Evolutionary conservation across 331 rosid genomes (phyloP).

Genomic region (Erythrophleum ivorense): DNA sequence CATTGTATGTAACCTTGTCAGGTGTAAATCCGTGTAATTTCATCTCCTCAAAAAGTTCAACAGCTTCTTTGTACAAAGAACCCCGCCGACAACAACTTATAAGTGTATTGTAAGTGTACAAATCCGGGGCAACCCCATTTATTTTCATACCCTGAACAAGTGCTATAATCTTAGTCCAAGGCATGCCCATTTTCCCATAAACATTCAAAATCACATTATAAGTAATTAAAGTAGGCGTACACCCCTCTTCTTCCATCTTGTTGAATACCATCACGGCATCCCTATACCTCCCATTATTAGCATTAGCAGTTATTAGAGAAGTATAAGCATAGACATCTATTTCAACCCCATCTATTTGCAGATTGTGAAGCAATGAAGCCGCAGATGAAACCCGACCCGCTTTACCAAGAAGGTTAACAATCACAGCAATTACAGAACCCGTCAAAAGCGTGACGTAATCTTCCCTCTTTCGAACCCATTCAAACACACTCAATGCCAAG

Average conservation of each 20-base stretch:
- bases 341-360: constrained; percentile 52
- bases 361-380: constrained; percentile 48
- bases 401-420: constrained; percentile 61
- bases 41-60: constrained; percentile 63
- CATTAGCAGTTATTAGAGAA: constrained; percentile 63
- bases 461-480: constrained; percentile 50
- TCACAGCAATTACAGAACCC: constrained; percentile 56
- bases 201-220: constrained; percentile 72
- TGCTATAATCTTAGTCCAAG: constrained; percentile 63
- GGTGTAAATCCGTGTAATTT: constrained; percentile 56
- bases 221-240: constrained; percentile 62
- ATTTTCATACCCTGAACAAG: constrained; percentile 60
- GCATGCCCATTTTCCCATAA: constrained; percentile 74
- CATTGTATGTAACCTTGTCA: constrained; percentile 57
- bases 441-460: constrained; percentile 48
- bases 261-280: constrained; percentile 62
- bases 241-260: constrained; percentile 66
- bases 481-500: constrained; percentile 60
- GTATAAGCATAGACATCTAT: constrained; percentile 72
- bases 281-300: constrained; percentile 67
- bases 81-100: constrained; percentile 69
- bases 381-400: constrained; percentile 59
- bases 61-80: constrained; percentile 69
- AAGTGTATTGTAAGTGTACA: constrained; percentile 66
- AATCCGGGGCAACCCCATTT: constrained; percentile 61